Conservation (phyloP, 805 yeast species). For the Saccharomycopsis fodiens region DNA sequence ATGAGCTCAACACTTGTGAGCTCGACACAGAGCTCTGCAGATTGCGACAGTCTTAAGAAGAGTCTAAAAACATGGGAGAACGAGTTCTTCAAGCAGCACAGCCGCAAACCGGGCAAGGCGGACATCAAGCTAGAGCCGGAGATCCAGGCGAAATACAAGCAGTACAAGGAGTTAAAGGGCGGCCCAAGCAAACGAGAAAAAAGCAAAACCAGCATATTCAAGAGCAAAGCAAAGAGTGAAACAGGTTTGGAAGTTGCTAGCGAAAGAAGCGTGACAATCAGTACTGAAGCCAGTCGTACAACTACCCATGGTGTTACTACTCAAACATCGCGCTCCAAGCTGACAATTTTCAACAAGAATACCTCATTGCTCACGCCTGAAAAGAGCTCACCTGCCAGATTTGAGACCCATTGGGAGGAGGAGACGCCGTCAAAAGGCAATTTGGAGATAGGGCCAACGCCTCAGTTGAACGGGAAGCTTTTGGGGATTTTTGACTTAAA, state of each 20-base stretch:
- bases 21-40: too few relatives aligned
- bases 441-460: constrained; percentile 18
- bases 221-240: not conserved
- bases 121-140: constrained; percentile 16
- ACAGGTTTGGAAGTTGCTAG: not conserved
- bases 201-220: not conserved
- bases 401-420: not conserved
- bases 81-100: constrained; percentile 6
- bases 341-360: not conserved
- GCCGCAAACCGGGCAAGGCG: constrained; percentile 17
- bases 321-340: not conserved
- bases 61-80: constrained; percentile 18
- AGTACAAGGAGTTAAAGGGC: constrained; percentile 8
- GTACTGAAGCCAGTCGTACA: too few relatives aligned
- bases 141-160: constrained; percentile 17
- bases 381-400: constrained; percentile 8
- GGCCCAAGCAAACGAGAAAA: not conserved
- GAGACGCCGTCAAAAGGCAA: not conserved
- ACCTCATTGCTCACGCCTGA: constrained; percentile 9
- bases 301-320: too few relatives aligned
- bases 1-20: too few relatives aligned
- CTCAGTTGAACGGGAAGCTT: constrained; percentile 19
- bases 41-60: constrained; percentile 9
- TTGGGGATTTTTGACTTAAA: constrained; percentile 16
- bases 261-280: too few relatives aligned